A percentile compares a stretch with the other conserved stretches of the same genome.
Evolutionary conservation across 2,329 filamentous ascomycete genomes (phyloP).

Genomic region (Apiospora arundinis): DNA sequence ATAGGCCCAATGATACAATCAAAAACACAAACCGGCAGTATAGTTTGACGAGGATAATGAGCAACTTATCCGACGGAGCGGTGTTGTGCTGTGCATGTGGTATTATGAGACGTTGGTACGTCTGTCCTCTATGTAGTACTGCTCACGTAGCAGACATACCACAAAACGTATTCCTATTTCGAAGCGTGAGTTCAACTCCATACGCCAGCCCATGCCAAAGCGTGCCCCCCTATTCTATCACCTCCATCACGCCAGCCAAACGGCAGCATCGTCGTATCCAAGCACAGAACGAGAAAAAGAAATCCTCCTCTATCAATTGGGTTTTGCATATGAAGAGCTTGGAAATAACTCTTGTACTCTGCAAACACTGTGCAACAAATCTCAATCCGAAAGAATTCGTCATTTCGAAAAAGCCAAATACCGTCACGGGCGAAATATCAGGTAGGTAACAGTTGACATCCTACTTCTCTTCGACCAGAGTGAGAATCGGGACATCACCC

Average conservation of each 20-base stretch:
- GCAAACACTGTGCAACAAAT: not conserved
- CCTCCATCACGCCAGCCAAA: slow-evolving; percentile 18
- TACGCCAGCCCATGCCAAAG: slow-evolving; percentile 25
- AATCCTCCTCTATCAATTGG: slow-evolving; percentile 2
- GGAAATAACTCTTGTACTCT: not conserved
- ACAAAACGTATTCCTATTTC: slow-evolving; percentile 16
- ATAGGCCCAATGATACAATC: not conserved
- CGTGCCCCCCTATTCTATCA: slow-evolving; percentile 20
- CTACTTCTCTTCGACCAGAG: slow-evolving; percentile 70
- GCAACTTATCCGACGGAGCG: slow-evolving; percentile 2
- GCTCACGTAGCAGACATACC: slow-evolving; percentile 13
- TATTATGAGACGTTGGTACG: slow-evolving; percentile 1
- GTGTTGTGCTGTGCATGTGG: not conserved
- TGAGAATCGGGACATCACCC: slow-evolving; percentile 76
- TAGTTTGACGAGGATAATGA: not conserved
- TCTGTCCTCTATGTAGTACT: slow-evolving; percentile 20
- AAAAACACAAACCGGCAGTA: not conserved
- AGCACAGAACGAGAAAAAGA: not conserved
- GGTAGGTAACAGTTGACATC: not conserved
- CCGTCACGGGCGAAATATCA: not conserved
- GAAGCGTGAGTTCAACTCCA: slow-evolving; percentile 21
- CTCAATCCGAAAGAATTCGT: slow-evolving; percentile 1
- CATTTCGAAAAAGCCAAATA: not conserved
- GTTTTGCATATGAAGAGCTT: slow-evolving; percentile 1
- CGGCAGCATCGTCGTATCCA: not conserved